phyloP scores from a whole-genome alignment of 2,329 filamentous ascomycete species.

The Exophiala oligosperma region DNA sequence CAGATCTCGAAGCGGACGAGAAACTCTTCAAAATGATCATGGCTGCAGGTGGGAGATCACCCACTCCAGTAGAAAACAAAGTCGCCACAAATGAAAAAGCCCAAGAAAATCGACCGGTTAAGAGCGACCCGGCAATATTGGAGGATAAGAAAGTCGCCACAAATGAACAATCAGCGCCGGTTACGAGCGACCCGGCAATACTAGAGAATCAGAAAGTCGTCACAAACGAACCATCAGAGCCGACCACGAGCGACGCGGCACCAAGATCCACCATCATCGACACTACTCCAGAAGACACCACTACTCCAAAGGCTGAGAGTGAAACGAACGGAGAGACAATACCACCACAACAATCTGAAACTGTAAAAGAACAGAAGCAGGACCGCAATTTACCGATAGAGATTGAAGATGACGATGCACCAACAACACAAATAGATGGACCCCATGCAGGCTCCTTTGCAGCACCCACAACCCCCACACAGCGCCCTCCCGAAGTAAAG shows the following conservation, averaged over 20 bases:
- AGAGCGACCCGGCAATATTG: background rate
- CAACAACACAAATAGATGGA: background rate
- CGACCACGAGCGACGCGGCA: constrained; percentile 1
- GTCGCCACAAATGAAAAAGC: background rate
- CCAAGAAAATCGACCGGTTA: background rate
- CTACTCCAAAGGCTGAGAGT: background rate
- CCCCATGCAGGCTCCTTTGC: no score
- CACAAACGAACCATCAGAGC: background rate
- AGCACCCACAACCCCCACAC: background rate
- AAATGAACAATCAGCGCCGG: background rate
- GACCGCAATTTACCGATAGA: background rate
- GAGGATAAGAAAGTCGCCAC: background rate
- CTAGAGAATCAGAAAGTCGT: background rate
- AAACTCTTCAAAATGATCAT: constrained; percentile 13
- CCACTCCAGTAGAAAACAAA: constrained; percentile 1
- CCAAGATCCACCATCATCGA: background rate
- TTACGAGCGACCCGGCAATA: background rate
- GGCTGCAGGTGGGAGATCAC: constrained; percentile 13
- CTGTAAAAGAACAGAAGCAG: no score
- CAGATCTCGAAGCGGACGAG: constrained; percentile 4
- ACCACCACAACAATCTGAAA: no score
- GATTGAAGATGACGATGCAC: background rate
- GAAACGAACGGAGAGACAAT: background rate
- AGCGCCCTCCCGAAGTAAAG: background rate
- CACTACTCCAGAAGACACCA: background rate